These are phyloP conservation scores for Ustilago hordei DNA, from an alignment of 1,284 basidiomycete genomes.

Conservation along the genomic window DNA sequence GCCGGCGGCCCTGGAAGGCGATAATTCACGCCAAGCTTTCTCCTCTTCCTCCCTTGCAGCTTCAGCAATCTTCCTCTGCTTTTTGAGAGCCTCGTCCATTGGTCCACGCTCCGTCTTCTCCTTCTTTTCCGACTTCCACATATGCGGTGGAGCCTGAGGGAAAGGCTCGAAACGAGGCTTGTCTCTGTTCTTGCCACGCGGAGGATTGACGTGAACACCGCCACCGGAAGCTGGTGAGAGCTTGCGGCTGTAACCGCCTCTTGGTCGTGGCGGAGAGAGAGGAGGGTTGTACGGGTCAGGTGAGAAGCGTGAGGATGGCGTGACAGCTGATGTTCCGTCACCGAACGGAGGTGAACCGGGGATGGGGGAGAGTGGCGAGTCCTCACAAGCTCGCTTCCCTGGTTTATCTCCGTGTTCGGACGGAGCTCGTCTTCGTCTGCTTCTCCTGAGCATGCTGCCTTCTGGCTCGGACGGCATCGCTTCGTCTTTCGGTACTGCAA, in stretches of 20 bases:
- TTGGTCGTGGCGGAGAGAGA: constrained; percentile 42
- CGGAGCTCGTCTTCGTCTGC: constrained; percentile 7
- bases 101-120: constrained; percentile 19
- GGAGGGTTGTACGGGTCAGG: constrained; percentile 60
- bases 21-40: constrained; percentile 18
- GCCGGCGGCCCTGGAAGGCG: neutral
- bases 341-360: neutral
- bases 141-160: constrained; percentile 36
- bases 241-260: constrained; percentile 43
- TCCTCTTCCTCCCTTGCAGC: constrained; percentile 10
- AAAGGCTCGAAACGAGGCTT: constrained; percentile 36
- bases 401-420: neutral
- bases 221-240: constrained; percentile 37
- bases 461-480: neutral
- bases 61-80: constrained; percentile 18
- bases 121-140: constrained; percentile 16
- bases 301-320: constrained; percentile 39
- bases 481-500: constrained; percentile 32
- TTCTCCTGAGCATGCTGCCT: neutral
- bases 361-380: neutral
- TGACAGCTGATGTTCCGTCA: neutral
- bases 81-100: constrained; percentile 30
- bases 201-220: constrained; percentile 38
- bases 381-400: constrained; percentile 4
- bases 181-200: constrained; percentile 21